Evolutionary conservation across 192 early-diverging fungal species (phyloP).

Genomic region (Backusella luteola): DNA sequence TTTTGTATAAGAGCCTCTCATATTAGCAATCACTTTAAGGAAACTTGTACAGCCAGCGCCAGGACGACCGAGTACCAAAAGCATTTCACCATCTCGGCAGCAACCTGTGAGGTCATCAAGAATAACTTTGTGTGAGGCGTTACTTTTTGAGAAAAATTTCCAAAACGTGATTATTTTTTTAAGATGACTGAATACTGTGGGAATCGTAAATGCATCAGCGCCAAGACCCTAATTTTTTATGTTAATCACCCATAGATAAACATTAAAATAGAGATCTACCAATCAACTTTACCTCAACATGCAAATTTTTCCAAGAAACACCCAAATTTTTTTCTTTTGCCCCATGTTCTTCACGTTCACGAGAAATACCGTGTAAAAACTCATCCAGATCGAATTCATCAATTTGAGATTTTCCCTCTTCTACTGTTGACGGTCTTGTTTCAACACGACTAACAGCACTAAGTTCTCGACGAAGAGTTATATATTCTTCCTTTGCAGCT

Average conservation of each 20-base stretch:
- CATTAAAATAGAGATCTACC: neutral
- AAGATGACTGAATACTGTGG: conserved; percentile 8
- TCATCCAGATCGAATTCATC: conserved; percentile 33
- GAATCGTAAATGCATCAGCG: conserved; percentile 30
- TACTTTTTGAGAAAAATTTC: neutral
- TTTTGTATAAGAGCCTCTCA: conserved; percentile 47
- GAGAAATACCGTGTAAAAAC: conserved; percentile 23
- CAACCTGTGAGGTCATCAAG: conserved; percentile 61
- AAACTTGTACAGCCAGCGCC: conserved; percentile 67
- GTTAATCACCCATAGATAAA: neutral
- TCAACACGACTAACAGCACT: conserved; percentile 22
- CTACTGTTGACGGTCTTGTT: conserved; percentile 12
- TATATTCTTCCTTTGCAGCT: conserved; percentile 27
- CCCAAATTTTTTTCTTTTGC: conserved; percentile 33
- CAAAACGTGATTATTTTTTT: neutral
- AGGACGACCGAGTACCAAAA: conserved; percentile 68
- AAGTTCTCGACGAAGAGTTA: conserved; percentile 22
- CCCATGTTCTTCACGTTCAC: conserved; percentile 1
- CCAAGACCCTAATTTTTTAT: conserved; percentile 13
- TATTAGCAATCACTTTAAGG: conserved; percentile 59
- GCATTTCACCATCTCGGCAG: conserved; percentile 70
- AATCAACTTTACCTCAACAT: conserved; percentile 18
- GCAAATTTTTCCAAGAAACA: conserved; percentile 31
- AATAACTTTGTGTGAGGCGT: conserved; percentile 43
- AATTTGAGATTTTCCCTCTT: conserved; percentile 16